Conservation (phyloP, 192 early-diverging fungal species). For the Coemansia sp. region DNA sequence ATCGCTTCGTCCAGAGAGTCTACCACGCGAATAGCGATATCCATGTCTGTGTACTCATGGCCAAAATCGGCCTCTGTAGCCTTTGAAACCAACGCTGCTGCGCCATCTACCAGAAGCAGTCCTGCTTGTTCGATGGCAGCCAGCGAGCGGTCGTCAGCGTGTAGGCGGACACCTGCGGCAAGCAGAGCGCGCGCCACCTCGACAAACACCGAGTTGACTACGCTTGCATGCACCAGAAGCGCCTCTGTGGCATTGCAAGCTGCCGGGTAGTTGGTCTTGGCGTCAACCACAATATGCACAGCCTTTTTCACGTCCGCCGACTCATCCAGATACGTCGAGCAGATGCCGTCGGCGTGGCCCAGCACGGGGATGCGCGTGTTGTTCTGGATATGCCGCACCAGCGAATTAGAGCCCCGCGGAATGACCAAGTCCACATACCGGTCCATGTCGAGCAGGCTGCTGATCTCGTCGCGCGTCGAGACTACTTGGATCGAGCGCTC, state of each 20-base stretch:
- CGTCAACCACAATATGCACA: slow-evolving; percentile 81
- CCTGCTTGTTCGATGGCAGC: slow-evolving; percentile 35
- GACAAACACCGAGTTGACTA: slow-evolving; percentile 52
- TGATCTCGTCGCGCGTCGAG: slow-evolving; percentile 87
- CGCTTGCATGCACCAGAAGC: slow-evolving; percentile 75
- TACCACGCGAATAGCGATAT: slow-evolving; percentile 84
- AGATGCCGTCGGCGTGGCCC: slow-evolving; percentile 98
- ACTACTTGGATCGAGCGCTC: slow-evolving; percentile 84
- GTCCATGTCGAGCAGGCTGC: slow-evolving; percentile 82
- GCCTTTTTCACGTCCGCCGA: slow-evolving; percentile 81
- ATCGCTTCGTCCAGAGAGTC: slow-evolving; percentile 77
- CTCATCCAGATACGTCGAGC: slow-evolving; percentile 88
- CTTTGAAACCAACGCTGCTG: slow-evolving; percentile 12
- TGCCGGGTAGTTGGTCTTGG: slow-evolving; percentile 93
- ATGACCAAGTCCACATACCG: slow-evolving; percentile 95
- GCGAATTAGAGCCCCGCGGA: slow-evolving; percentile 89
- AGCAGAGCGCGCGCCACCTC: slow-evolving; percentile 64
- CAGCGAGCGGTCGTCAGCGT: slow-evolving; percentile 61
- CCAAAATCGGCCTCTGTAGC: slow-evolving; percentile 69
- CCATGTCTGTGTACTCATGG: slow-evolving; percentile 90
- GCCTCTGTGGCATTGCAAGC: slow-evolving; percentile 97
- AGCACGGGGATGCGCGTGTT: slow-evolving; percentile 99
- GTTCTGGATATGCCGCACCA: slow-evolving; percentile 91
- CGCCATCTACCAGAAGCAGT: background rate
- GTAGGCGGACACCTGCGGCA: slow-evolving; percentile 63